A percentile compares a stretch with the other conserved stretches of the same genome.
phyloP scores from a whole-genome alignment of 2,329 filamentous ascomycete genomes.

The Colletotrichum scovillei region DNA sequence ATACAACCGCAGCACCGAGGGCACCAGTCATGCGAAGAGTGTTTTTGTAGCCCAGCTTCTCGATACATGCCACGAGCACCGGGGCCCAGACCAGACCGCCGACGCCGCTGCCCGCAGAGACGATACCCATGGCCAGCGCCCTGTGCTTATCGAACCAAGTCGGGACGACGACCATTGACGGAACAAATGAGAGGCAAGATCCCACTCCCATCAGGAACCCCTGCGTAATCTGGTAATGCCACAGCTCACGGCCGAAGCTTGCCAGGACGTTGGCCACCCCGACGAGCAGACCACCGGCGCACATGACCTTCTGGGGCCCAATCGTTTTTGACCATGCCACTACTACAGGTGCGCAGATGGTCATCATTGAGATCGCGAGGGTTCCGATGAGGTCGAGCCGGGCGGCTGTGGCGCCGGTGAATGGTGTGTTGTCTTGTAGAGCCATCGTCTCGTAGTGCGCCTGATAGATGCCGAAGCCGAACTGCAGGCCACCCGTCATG shows the following conservation, averaged over 20 bases:
- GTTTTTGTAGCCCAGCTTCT: background rate
- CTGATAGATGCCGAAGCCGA: conserved; percentile 53
- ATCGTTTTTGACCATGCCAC: background rate
- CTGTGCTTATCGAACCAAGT: conserved; percentile 50
- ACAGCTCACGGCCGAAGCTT: conserved; percentile 44
- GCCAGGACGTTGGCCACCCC: conserved; percentile 45
- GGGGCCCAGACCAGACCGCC: conserved; percentile 49
- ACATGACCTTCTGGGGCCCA: background rate
- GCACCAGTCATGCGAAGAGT: background rate
- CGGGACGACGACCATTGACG: conserved; percentile 50
- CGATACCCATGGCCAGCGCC: conserved; percentile 51
- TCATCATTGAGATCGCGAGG: conserved; percentile 48
- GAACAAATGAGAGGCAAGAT: conserved; percentile 50
- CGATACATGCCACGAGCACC: conserved; percentile 35
- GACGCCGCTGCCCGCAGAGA: conserved; percentile 49
- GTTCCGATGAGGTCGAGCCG: conserved; percentile 53
- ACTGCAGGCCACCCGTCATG: conserved; percentile 49
- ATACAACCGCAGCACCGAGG: background rate
- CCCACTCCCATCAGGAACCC: conserved; percentile 51
- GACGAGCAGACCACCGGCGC: conserved; percentile 45
- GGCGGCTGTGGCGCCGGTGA: conserved; percentile 47
- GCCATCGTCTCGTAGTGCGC: conserved; percentile 49
- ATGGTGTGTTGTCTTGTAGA: conserved; percentile 43
- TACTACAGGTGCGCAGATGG: background rate
- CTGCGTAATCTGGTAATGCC: conserved; percentile 43